Base-by-base conservation (phyloP, 108 stramenopile species). In the Phaeodactylum tricornutum region DNA sequence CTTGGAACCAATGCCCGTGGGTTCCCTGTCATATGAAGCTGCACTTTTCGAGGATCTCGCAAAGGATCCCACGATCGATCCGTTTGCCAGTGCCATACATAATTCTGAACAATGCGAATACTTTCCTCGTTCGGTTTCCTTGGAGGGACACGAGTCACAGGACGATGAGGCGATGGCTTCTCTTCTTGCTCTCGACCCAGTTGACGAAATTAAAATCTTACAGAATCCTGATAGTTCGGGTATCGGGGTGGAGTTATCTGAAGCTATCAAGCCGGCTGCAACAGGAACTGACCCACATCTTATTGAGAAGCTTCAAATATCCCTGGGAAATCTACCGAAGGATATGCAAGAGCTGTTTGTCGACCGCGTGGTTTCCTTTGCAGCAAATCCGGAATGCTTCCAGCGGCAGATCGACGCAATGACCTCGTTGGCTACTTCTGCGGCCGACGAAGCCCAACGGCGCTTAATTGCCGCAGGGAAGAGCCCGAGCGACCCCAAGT, bases 311-410 rank as follows among this genome's bases (percentile, higher is more conserved):
- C 47, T 81, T 12, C 62, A 68, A 26, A 55, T 64, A 9, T 69
- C 79, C 8, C 27, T 81, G 0, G 47, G 59, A n/a, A 43, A 53
- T 29, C 72, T 80, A 33, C 79, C 79, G 8, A 59, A 73, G 38
- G 26, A 62, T 33, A 31, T 76, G 31, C 75, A 76, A 42, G 69
- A 71, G 33, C 25, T 72, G 25, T 80, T 76, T 55, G 75, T 80
- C 8, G 79, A 80, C 29, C 59, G 79, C 9, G 44, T 77, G 20
- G 72, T 77, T 0, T 51, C 47, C 35, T 60, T 50, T 31, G 28
- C 36, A 24, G 16, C 51, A 15, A 52, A 0, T 6, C 14, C 22
- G 29, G 37, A 43, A n/a, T 19, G 40, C 9, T 25, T 43, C 31
- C 24, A 4, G 20, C 22, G 35, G 6, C 38, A 21, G 40, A 39